These are phyloP conservation scores for Trebouxiophyceae sp. DNA, from an alignment of 163 green algal species.

Conservation along the genomic window DNA sequence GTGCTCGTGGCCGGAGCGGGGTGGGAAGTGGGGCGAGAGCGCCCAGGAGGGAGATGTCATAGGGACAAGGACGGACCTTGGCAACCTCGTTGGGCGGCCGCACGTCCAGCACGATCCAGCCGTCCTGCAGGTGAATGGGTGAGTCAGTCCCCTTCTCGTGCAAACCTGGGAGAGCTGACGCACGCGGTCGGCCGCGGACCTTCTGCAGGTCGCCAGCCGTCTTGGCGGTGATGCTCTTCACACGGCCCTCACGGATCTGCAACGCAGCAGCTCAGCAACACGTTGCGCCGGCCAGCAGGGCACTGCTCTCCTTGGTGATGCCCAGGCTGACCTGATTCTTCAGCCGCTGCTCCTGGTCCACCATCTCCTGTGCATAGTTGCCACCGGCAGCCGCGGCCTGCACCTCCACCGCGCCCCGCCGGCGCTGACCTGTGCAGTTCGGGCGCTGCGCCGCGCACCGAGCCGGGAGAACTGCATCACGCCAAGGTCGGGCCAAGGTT, in stretches of 20 bases:
- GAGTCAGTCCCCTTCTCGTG: background rate
- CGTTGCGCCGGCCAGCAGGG: too few species aligned
- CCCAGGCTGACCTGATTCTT: slow-evolving; percentile 12
- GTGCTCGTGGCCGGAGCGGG: too few species aligned
- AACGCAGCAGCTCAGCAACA: too few species aligned
- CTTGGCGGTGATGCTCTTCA: slow-evolving; percentile 42
- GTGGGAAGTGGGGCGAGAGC: too few species aligned
- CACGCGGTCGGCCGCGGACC: slow-evolving; percentile 1
- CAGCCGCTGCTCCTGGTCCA: slow-evolving; percentile 16
- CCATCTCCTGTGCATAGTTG: slow-evolving; percentile 2
- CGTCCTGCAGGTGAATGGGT: slow-evolving; percentile 34
- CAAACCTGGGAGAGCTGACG: background rate
- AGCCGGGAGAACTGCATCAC: background rate
- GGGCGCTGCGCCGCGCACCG: background rate
- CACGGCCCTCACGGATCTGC: slow-evolving; percentile 38
- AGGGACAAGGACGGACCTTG: too few species aligned
- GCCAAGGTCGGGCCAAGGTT: background rate
- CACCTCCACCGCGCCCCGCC: background rate
- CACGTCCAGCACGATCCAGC: slow-evolving; percentile 84
- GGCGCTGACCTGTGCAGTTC: background rate
- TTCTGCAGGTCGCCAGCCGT: slow-evolving; percentile 40
- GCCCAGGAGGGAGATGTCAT: too few species aligned
- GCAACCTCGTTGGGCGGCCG: slow-evolving; percentile 57
- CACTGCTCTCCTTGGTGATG: too few species aligned
- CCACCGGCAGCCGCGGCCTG: background rate